phyloP scores from a whole-genome alignment of 1,139 yeast species.

The Taphrina betulina region DNA sequence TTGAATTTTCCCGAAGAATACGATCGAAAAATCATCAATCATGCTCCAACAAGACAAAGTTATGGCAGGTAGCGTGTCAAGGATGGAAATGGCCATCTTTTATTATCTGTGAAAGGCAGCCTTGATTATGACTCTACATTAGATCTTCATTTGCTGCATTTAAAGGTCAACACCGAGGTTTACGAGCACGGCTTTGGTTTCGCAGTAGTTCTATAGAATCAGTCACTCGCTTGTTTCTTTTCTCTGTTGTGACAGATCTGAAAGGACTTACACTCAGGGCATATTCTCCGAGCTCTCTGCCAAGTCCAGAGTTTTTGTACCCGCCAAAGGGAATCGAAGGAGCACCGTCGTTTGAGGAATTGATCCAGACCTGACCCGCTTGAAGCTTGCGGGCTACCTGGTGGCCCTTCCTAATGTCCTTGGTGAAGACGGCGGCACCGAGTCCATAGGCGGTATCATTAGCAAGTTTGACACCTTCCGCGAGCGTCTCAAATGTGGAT shows the following conservation, averaged over 20 bases:
- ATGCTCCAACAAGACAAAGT: too few relatives aligned
- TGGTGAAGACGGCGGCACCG: slow-evolving; percentile 80
- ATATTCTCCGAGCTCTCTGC: slow-evolving; percentile 87
- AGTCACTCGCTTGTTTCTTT: background rate
- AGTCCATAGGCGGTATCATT: slow-evolving; percentile 76
- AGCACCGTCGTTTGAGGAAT: slow-evolving; percentile 52
- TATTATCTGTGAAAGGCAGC: too few relatives aligned
- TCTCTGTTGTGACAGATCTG: background rate
- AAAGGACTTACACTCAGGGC: slow-evolving; percentile 51
- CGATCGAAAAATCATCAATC: too few relatives aligned
- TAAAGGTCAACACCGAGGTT: slow-evolving; percentile 45
- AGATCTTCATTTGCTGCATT: too few relatives aligned
- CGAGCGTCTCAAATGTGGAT: slow-evolving; percentile 64
- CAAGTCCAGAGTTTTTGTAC: slow-evolving; percentile 81
- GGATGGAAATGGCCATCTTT: too few relatives aligned
- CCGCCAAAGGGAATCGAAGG: slow-evolving; percentile 67
- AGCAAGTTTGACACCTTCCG: slow-evolving; percentile 69
- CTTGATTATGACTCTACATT: too few relatives aligned
- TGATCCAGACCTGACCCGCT: slow-evolving; percentile 85
- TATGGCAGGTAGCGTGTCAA: too few relatives aligned
- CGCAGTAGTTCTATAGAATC: slow-evolving; percentile 12
- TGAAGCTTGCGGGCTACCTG: slow-evolving; percentile 62
- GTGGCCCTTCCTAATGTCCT: slow-evolving; percentile 59
- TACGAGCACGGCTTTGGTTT: slow-evolving; percentile 72
- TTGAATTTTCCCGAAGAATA: too few relatives aligned